Percentiles rank a stretch among this genome's conserved stretches.
phyloP scores from a whole-genome alignment of 352 stramenopile species.

The Phytophthora sojae region DNA sequence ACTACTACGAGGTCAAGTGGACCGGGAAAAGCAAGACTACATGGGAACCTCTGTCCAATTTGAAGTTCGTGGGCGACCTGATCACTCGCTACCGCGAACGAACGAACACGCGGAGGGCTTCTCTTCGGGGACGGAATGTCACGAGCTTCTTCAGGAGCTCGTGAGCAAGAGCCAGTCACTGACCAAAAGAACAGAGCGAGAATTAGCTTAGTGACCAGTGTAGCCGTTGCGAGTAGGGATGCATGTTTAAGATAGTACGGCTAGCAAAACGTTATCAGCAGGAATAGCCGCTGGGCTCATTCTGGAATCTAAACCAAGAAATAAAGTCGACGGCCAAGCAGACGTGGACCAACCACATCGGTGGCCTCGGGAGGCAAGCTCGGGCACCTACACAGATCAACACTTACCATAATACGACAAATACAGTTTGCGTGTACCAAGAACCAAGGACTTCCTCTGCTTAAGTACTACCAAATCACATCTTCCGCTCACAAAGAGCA shows the following conservation, averaged over 20 bases:
- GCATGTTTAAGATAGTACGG: not conserved
- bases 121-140: not conserved
- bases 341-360: conserved; percentile 7
- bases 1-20: too few relatives aligned
- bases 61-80: too few relatives aligned
- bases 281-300: conserved; percentile 1
- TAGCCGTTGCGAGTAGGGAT: not conserved
- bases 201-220: not conserved
- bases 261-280: not conserved
- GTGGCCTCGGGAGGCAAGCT: conserved; percentile 5
- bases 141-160: not conserved
- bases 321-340: conserved; percentile 22
- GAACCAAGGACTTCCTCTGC: too few relatives aligned
- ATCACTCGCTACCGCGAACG: too few relatives aligned
- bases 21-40: too few relatives aligned
- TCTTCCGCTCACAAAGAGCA: too few relatives aligned
- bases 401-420: too few relatives aligned
- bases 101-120: too few relatives aligned
- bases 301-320: conserved; percentile 7
- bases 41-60: too few relatives aligned
- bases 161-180: not conserved
- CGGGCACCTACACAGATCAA: not conserved
- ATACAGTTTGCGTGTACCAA: too few relatives aligned
- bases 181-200: not conserved
- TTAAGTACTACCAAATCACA: too few relatives aligned